Evolutionary conservation across 371 early-diverging fungal genomes (phyloP).

Genomic region (Mortierella sp.): DNA sequence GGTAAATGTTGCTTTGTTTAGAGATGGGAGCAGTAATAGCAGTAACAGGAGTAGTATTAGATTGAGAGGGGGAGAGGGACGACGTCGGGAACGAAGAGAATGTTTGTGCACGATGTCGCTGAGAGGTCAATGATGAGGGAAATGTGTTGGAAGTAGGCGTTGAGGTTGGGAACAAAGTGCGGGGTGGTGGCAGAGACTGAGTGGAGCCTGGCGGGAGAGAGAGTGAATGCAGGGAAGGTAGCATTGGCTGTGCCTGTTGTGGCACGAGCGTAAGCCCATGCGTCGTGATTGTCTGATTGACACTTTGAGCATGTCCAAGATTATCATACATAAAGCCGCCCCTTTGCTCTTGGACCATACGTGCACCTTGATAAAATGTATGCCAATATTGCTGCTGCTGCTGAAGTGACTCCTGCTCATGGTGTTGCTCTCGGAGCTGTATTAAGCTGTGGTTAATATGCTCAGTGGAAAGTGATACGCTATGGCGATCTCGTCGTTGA

Average conservation of each 20-base stretch:
- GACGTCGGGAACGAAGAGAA: conserved; percentile 2
- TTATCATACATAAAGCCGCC: too few relatives aligned
- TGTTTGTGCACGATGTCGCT: conserved; percentile 4
- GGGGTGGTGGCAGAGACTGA: neutral
- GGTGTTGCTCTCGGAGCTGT: neutral
- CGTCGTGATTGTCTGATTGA: neutral
- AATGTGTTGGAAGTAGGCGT: neutral
- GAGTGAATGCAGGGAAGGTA: neutral
- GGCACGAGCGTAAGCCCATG: neutral
- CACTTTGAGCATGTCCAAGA: neutral
- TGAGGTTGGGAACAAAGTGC: neutral
- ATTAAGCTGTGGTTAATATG: neutral
- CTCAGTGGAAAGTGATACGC: neutral
- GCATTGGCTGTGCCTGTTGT: conserved; percentile 3
- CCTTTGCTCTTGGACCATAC: neutral
- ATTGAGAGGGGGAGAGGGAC: neutral
- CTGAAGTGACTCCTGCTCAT: neutral
- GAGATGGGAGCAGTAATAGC: neutral
- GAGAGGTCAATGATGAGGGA: neutral
- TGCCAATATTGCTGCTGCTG: neutral
- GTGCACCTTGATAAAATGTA: neutral
- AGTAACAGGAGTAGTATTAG: neutral
- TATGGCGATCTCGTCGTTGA: neutral
- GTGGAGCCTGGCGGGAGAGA: conserved; percentile 1
- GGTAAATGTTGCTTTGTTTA: neutral